phyloP scores from a whole-genome alignment of 257 asterid species.

The Solanum stenotomum region DNA sequence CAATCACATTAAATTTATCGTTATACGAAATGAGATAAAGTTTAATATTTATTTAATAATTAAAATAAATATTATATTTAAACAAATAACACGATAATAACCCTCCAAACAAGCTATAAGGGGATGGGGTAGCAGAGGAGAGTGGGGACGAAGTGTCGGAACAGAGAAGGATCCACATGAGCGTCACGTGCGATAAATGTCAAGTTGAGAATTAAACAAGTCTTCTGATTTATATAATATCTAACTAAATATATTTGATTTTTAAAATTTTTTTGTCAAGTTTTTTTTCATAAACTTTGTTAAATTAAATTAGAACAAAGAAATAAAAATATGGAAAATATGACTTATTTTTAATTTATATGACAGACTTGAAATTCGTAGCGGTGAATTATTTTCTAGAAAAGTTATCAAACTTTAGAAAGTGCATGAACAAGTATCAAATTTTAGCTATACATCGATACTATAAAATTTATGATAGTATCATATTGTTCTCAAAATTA shows the following conservation, averaged over 20 bases:
- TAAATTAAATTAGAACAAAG: too few relatives aligned
- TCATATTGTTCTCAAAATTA: too few relatives aligned
- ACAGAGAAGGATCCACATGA: background rate
- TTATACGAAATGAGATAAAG: too few relatives aligned
- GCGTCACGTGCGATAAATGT: background rate
- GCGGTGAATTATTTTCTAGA: background rate
- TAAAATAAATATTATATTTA: background rate
- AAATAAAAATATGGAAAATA: background rate
- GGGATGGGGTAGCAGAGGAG: background rate
- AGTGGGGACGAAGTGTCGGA: background rate
- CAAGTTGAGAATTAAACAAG: background rate
- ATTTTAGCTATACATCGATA: background rate
- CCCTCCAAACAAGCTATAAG: background rate
- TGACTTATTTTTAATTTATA: background rate
- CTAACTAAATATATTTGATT: too few relatives aligned
- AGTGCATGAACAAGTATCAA: background rate
- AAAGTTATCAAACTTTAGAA: background rate
- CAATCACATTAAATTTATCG: too few relatives aligned
- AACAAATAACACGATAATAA: background rate
- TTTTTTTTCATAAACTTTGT: background rate
- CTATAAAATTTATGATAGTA: too few relatives aligned
- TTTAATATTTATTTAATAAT: too few relatives aligned
- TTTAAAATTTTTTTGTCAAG: accelerated
- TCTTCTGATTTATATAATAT: too few relatives aligned
- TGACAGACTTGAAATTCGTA: background rate